These are phyloP conservation scores for Talaromyces funiculosus DNA, from an alignment of 2,329 filamentous ascomycete species.

Conservation along the genomic window DNA sequence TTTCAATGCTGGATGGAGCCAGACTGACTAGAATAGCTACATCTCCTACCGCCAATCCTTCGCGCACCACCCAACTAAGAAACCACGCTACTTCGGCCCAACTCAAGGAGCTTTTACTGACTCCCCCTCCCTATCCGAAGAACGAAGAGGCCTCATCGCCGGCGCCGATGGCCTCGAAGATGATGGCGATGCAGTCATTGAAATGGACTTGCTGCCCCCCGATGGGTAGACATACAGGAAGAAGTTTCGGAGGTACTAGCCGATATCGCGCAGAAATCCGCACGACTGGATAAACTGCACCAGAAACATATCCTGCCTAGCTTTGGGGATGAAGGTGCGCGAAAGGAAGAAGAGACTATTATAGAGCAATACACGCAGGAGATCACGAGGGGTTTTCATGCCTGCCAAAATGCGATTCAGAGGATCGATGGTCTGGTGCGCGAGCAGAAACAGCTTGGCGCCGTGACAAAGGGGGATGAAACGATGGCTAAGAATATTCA, in stretches of 20 bases:
- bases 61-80: constrained; percentile 85
- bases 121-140: constrained; percentile 55
- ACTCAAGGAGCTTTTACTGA: constrained; percentile 56
- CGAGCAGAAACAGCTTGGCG: constrained; percentile 65
- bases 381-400: constrained; percentile 83
- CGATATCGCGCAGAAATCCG: constrained; percentile 75
- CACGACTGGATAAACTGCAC: constrained; percentile 83
- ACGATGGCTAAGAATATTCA: constrained; percentile 96
- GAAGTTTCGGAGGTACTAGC: constrained; percentile 80
- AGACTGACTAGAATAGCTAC: constrained; percentile 55
- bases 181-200: constrained; percentile 90
- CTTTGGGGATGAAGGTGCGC: constrained; percentile 91
- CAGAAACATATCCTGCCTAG: constrained; percentile 95
- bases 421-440: constrained; percentile 80
- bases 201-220: constrained; percentile 96
- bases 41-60: constrained; percentile 99
- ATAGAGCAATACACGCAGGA: constrained; percentile 87
- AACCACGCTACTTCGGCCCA: constrained; percentile 61
- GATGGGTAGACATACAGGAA: constrained; percentile 93
- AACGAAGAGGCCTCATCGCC: constrained; percentile 79
- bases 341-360: constrained; percentile 77
- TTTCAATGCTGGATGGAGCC: neutral
- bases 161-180: constrained; percentile 61
- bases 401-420: constrained; percentile 84
- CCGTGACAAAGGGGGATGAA: constrained; percentile 76